These are phyloP conservation scores for Venturia nashicola DNA, from an alignment of 2,329 filamentous ascomycete species.

Conservation along the genomic window DNA sequence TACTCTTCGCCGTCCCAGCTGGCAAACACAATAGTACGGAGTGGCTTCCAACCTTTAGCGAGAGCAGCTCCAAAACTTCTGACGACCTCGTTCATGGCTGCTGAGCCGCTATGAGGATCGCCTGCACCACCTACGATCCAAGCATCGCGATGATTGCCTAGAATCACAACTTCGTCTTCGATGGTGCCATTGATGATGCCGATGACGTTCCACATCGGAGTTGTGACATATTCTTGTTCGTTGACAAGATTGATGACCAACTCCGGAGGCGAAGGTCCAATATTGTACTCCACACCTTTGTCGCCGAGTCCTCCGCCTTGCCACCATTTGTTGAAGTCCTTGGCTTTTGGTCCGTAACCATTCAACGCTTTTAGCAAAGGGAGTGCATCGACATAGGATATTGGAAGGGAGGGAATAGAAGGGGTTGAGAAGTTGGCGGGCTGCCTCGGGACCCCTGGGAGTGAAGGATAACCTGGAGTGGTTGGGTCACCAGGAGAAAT, in stretches of 20 bases:
- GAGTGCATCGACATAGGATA: conserved; percentile 77
- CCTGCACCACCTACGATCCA: conserved; percentile 79
- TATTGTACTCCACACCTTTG: conserved; percentile 73
- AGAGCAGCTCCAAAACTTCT: conserved; percentile 62
- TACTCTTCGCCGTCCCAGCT: conserved; percentile 64
- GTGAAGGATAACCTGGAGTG: conserved; percentile 86
- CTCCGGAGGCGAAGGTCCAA: conserved; percentile 66
- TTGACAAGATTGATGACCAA: conserved; percentile 41
- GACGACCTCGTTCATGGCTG: conserved; percentile 58
- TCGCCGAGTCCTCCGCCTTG: conserved; percentile 59
- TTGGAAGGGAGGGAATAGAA: conserved; percentile 78
- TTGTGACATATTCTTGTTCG: conserved; percentile 37
- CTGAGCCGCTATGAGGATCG: conserved; percentile 74
- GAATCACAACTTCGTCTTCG: conserved; percentile 70
- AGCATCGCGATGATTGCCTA: conserved; percentile 88
- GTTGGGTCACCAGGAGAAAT: conserved; percentile 64
- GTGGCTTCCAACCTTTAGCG: conserved; percentile 65
- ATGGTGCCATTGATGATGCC: conserved; percentile 83
- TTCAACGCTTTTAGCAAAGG: conserved; percentile 86
- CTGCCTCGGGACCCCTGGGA: conserved; percentile 69
- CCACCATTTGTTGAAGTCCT: conserved; percentile 64
- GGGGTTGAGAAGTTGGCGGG: conserved; percentile 61
- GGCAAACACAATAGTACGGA: conserved; percentile 83
- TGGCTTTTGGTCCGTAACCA: conserved; percentile 68
- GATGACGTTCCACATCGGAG: conserved; percentile 59